phyloP scores from a whole-genome alignment of 2,329 filamentous ascomycete genomes.

The Cladosporium velox region DNA sequence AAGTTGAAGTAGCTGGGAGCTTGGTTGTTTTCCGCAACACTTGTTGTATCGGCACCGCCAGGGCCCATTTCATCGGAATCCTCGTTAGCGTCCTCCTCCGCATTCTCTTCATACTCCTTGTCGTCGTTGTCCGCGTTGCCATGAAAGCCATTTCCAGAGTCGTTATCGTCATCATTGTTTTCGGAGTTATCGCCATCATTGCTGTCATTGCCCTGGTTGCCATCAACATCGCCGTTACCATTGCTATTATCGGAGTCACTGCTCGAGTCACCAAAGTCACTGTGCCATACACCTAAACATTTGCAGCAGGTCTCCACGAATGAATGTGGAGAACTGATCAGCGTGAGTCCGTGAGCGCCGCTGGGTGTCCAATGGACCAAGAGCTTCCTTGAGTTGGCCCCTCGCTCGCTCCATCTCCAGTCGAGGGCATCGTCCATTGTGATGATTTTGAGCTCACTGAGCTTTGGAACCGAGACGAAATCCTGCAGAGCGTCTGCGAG shows the following conservation, averaged over 20 bases:
- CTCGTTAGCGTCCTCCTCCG: neutral
- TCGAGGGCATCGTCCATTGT: neutral
- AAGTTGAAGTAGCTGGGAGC: neutral
- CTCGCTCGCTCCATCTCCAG: neutral
- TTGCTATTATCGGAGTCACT: neutral
- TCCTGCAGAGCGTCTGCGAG: neutral
- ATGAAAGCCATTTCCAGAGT: neutral
- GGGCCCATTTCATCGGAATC: neutral
- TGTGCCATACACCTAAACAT: neutral
- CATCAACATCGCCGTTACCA: neutral
- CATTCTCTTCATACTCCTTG: conserved; percentile 25
- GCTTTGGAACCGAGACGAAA: neutral
- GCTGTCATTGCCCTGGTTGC: neutral
- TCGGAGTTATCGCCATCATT: neutral
- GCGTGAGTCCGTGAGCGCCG: neutral
- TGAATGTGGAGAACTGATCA: neutral
- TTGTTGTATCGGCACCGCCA: neutral
- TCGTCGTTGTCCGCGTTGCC: neutral
- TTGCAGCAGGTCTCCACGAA: neutral
- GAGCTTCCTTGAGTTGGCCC: neutral
- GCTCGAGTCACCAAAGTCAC: too few relatives aligned
- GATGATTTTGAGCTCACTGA: neutral
- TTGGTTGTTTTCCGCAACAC: too few relatives aligned
- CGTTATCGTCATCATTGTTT: neutral
- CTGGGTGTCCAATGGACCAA: neutral